Conservation (phyloP, 495 filamentous ascomycete genomes). For the Penicilliopsis zonata region DNA sequence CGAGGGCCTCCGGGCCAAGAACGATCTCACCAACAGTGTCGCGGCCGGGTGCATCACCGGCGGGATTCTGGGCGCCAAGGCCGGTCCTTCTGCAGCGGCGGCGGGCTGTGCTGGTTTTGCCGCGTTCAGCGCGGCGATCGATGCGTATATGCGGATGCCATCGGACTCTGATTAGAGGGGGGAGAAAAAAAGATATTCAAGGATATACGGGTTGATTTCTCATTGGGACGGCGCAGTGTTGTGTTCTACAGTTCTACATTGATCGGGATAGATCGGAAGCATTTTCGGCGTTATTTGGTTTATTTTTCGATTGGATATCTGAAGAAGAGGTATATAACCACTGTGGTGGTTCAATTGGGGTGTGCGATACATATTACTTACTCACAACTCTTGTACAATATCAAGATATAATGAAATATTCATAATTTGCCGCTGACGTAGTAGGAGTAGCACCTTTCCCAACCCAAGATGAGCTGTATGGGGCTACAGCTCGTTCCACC, state of each 20-base stretch:
- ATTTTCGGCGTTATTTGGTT: background rate
- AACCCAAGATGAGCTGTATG: too few species aligned
- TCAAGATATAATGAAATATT: background rate
- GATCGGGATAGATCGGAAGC: background rate
- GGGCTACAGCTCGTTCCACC: too few species aligned
- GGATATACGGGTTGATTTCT: background rate
- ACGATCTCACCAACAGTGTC: slow-evolving; percentile 82
- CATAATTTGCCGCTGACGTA: background rate
- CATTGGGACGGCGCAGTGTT: background rate
- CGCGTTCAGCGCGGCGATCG: slow-evolving; percentile 90
- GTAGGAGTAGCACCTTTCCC: background rate
- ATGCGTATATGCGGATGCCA: slow-evolving; percentile 72
- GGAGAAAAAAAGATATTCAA: background rate
- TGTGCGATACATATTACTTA: background rate
- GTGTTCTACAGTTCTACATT: background rate
- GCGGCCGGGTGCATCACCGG: slow-evolving; percentile 86
- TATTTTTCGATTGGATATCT: background rate
- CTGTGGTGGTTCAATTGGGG: too few species aligned
- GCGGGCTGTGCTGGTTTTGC: slow-evolving; percentile 90
- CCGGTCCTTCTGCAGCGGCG: slow-evolving; percentile 81
- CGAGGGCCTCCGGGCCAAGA: slow-evolving; percentile 82
- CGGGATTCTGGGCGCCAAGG: slow-evolving; percentile 69
- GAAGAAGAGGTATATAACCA: too few species aligned
- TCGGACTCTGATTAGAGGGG: slow-evolving; percentile 6
- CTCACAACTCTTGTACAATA: background rate